Base-by-base conservation (phyloP, 2,329 filamentous ascomycete species). In the Fusarium nelsonii region DNA sequence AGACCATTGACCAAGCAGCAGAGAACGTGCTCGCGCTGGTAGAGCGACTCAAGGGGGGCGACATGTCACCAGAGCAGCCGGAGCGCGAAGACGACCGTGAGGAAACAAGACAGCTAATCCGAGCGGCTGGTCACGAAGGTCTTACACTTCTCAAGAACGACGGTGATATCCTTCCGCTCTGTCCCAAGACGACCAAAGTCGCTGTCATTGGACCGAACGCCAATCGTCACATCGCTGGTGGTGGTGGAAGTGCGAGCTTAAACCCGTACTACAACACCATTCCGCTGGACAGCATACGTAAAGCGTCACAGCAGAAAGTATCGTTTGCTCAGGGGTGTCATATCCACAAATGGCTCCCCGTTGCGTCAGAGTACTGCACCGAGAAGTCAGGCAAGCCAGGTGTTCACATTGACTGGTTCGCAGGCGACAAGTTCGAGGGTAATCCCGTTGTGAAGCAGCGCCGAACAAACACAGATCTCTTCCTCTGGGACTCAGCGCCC, bases 401-500 rank as follows among this genome's bases (percentile, higher is more conserved):
- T 1, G 87, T 91, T 10, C 84, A 81, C 16, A 84, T 91, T 15
- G 88, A 91, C 55, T 91, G 89, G 82, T 91, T 84, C 72, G 81
- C 83, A 15, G 89, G 89, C 7, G 89, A 91, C 68, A 83, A 85
- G 60, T 91, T 91, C 65, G 78, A 87, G 58, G 88, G 88, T 3
- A 76, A 81, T 23, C 86, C 89, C 11, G 81, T 84, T 1, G 81
- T 89, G 16, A 81, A 85, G 4, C 88, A 91, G 73, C 83, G 84
- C 51, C 85, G 89, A 65, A 84, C 81, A 9, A 90, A 89, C 72
- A 91, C 88, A 0, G 89, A 91, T 73, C 83, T 91, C 2, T 91
- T 90, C 81, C 82, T 92, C 3, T 91, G 89, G 89, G 90, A 92
- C 70, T 91, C 89, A 4, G 89, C 88, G 1, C 90, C 89, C 8